Base-by-base conservation (phyloP, 164 flowering plant species). In the Vitis rotundifolia region DNA sequence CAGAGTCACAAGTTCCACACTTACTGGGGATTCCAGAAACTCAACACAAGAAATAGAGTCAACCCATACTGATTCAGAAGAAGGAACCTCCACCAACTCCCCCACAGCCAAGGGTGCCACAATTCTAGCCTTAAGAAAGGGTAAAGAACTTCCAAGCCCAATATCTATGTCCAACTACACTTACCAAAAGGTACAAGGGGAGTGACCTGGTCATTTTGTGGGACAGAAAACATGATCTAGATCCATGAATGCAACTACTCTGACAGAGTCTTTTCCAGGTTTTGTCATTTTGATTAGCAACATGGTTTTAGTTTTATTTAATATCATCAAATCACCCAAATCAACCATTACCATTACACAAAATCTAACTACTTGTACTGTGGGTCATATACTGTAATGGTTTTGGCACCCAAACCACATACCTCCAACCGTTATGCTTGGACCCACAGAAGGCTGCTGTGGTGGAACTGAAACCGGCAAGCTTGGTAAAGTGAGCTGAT, bases 401-500 rank as follows among this genome's bases (percentile, higher is more conserved):
- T 29, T 47, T 47, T 12, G 9, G 53, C 29, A 22, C 11, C 63
- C 54, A 67, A 49, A 31, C 44, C 44, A 37, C 44, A 37, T 83
- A 91, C 98, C 96, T 82, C 81, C 88, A 48, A 68, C 74, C 13
- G 78, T 50, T 57, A 78, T 68, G 61, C 84, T 78, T 50, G 91
- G 72, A 69, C 80, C 81, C 53, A 78, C 63, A 19, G 83, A 53
- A 48, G 83, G 75, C 64, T 84, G 92, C 66, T 87, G 88, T 18
- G 77, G 10, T 71, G 84, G 79, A 69, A 72, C 73, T 50, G 87
- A 69, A 75, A 84, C 78, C 37, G 93, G 86, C 19, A 86, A 49
- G 70, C 68, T 81, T 48, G 87, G 90, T 47, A 81, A 71, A 68
- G 79, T 68, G 52, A 73, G 72, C 37, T 88, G 92, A 60, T 88